Evolutionary conservation across 202 grass and related monocot species (phyloP).

Genomic region (Dendrocalamus latiflorus): DNA sequence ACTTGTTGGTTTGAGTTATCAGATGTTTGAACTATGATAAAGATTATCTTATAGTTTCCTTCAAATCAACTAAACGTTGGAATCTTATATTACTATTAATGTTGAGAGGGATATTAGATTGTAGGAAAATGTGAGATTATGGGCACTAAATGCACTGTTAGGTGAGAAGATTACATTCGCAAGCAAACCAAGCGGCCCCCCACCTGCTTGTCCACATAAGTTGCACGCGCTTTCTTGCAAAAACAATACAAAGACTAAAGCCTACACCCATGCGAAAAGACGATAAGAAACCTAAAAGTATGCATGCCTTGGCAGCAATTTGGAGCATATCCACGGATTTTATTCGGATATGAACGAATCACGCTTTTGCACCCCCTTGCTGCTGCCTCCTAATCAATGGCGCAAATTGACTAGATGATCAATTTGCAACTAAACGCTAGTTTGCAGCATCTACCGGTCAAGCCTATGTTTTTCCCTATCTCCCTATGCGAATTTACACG

Average conservation of each 20-base stretch:
- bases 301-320: background rate
- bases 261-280: background rate
- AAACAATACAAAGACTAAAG: background rate
- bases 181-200: background rate
- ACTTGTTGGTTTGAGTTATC: too few relatives aligned
- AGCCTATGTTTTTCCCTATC: background rate
- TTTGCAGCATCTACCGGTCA: background rate
- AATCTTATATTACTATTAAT: too few relatives aligned
- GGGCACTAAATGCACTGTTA: background rate
- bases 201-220: background rate
- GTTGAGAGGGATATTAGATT: too few relatives aligned
- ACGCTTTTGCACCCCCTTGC: background rate
- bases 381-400: background rate
- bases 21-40: too few relatives aligned
- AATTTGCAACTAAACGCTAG: background rate
- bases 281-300: background rate
- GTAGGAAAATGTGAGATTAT: too few relatives aligned
- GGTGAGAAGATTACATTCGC: background rate
- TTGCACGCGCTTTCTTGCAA: too few relatives aligned
- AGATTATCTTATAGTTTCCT: too few relatives aligned
- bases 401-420: background rate
- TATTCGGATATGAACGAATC: conserved; percentile 29
- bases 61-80: too few relatives aligned
- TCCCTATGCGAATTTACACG: background rate
- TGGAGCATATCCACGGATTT: conserved; percentile 25